Conservation (phyloP, 2,329 filamentous ascomycete species). For the Apiospora hydei region DNA sequence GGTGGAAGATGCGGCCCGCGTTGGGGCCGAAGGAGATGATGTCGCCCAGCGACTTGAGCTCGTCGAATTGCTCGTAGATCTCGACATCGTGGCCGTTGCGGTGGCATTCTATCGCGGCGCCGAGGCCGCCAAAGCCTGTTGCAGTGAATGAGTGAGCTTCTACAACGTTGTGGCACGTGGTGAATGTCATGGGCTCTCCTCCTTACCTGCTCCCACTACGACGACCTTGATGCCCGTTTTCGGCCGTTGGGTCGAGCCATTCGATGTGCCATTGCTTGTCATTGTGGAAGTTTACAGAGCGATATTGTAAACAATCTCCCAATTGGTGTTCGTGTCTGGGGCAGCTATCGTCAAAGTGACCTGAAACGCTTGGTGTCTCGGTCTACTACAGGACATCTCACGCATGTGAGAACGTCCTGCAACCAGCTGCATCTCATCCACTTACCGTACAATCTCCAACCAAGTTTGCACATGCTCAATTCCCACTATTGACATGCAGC, state of each 20-base stretch:
- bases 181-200: too few relatives aligned
- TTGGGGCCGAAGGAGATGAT: slow-evolving; percentile 70
- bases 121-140: slow-evolving; percentile 67
- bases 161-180: too few relatives aligned
- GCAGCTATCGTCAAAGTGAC: neutral
- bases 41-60: slow-evolving; percentile 66
- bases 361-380: neutral
- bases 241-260: slow-evolving; percentile 29
- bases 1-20: slow-evolving; percentile 65
- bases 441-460: neutral
- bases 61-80: slow-evolving; percentile 65
- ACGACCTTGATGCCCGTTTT: slow-evolving; percentile 61
- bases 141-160: neutral
- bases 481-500: neutral
- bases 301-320: too few relatives aligned
- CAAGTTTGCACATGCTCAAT: neutral
- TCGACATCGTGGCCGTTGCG: slow-evolving; percentile 66
- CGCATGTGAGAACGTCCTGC: too few relatives aligned
- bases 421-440: neutral
- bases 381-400: neutral
- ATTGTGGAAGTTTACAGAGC: slow-evolving; percentile 25
- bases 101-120: slow-evolving; percentile 68
- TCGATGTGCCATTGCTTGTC: slow-evolving; percentile 32
- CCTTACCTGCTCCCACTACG: slow-evolving; percentile 56
- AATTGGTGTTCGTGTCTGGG: neutral